Conservation (phyloP, 2,329 filamentous ascomycete genomes). For the Trichoderma sp. region DNA sequence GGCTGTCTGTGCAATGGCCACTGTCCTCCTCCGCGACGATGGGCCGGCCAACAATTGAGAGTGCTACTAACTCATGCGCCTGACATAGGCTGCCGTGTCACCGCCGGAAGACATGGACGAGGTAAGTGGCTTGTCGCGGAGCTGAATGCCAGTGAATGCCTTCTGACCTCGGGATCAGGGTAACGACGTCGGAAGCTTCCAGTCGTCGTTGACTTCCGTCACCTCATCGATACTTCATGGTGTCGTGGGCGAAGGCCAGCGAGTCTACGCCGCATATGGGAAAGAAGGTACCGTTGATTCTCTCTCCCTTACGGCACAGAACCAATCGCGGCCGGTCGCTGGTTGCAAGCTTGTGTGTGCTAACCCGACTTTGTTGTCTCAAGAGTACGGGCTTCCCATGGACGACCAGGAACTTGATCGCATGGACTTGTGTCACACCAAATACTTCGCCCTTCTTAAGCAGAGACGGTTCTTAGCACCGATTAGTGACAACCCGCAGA, state of each 20-base stretch:
- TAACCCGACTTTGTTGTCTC: background rate
- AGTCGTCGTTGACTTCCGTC: conserved; percentile 37
- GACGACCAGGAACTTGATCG: conserved; percentile 45
- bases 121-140: conserved; percentile 14
- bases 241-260: conserved; percentile 37
- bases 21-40: background rate
- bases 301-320: background rate
- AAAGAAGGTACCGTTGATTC: conserved; percentile 36
- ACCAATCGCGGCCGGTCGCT: background rate
- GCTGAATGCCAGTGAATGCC: conserved; percentile 32
- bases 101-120: conserved; percentile 38
- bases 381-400: conserved; percentile 46
- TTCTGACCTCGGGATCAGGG: conserved; percentile 34
- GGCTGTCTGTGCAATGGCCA: background rate
- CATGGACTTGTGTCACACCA: conserved; percentile 44
- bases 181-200: conserved; percentile 30
- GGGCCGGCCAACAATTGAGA: background rate
- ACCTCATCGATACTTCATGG: conserved; percentile 37
- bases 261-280: conserved; percentile 41
- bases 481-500: conserved; percentile 34
- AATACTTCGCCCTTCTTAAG: conserved; percentile 38
- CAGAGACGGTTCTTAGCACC: conserved; percentile 35
- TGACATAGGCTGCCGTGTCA: conserved; percentile 26
- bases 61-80: conserved; percentile 18
- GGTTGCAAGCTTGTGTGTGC: background rate